phyloP scores from a whole-genome alignment of 495 filamentous ascomycete genomes.

The Glarea lozoyensis region DNA sequence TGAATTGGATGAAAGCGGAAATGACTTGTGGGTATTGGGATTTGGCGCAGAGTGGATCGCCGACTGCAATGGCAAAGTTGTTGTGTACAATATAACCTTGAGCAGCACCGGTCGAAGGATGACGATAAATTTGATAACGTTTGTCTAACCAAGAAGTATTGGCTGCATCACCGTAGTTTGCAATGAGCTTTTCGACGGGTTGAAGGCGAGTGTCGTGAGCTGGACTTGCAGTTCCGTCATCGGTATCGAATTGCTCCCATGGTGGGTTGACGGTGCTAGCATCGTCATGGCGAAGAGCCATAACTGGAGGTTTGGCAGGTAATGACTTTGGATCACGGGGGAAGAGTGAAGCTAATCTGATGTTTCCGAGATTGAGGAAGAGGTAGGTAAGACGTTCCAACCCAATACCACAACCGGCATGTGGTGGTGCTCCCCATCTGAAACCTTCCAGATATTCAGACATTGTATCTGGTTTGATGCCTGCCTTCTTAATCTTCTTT shows the following conservation, averaged over 20 bases:
- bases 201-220: slow-evolving; percentile 46
- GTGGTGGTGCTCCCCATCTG: slow-evolving; percentile 79
- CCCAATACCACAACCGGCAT: slow-evolving; percentile 85
- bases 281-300: slow-evolving; percentile 68
- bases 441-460: slow-evolving; percentile 86
- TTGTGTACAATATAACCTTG: slow-evolving; percentile 66
- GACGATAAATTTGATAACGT: slow-evolving; percentile 74
- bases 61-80: slow-evolving; percentile 68
- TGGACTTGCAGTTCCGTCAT: slow-evolving; percentile 24
- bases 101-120: slow-evolving; percentile 65
- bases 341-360: slow-evolving; percentile 77
- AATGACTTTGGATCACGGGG: slow-evolving; percentile 76
- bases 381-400: slow-evolving; percentile 83
- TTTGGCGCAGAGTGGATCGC: slow-evolving; percentile 69
- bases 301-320: slow-evolving; percentile 44
- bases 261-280: slow-evolving; percentile 57
- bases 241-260: slow-evolving; percentile 32
- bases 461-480: slow-evolving; percentile 67
- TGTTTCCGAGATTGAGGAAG: slow-evolving; percentile 75
- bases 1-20: slow-evolving; percentile 58
- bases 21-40: slow-evolving; percentile 64
- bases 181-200: slow-evolving; percentile 69
- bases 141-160: slow-evolving; percentile 84
- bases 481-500: slow-evolving; percentile 64
- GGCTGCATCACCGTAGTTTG: slow-evolving; percentile 83